Evolutionary conservation across 257 asterid species (phyloP), one percentile per base, ranked within the genome.

Genomic region (Plectranthus barbatus): DNA sequence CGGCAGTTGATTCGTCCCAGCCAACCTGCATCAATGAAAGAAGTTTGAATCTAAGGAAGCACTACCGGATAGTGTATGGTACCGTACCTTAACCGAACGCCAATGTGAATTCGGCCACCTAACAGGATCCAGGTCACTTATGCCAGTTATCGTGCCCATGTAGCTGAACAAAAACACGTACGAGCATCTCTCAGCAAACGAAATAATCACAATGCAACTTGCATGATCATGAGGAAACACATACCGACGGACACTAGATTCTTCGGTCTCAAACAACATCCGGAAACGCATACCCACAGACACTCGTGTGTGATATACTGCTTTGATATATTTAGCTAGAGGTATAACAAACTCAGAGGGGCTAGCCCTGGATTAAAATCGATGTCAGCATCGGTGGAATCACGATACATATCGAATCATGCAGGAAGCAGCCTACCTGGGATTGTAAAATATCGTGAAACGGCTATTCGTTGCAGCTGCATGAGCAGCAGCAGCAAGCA

Each of bases 81-180:
- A n/a, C n/a, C n/a, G n/a, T 73, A 83, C 96, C 91, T 88, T 85
- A 59, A 88, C 91, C 0, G 94, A 85, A 14, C 94, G 96, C 96
- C 96, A 88, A 69, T 88, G 91, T 10, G 96, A 88, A 80, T 83
- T 88, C 21, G 82, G 79, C 96, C 96, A 88, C 50, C 74, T 75
- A 46, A 46, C 78, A 40, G 82, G 80, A 75, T 88, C 96, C 77
- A 81, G 61, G 70, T 88, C 96, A 47, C 90, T 74, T 64, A 88
- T 76, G 66, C 87, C 90, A 69, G 96, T 83, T 72, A 88, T 82
- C 7, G 96, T 88, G 63, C 96, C 96, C 96, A 88, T 88, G 71
- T 88, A 85, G 56, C 96, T 88, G 84, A 26, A 64, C 67, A 2
- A 47, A 70, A 60, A 24, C 61, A 59, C 13, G n/a, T 23, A 11